These are phyloP conservation scores for Blastobotrys chiropterorum DNA, from an alignment of 805 yeast species.

Conservation along the genomic window DNA sequence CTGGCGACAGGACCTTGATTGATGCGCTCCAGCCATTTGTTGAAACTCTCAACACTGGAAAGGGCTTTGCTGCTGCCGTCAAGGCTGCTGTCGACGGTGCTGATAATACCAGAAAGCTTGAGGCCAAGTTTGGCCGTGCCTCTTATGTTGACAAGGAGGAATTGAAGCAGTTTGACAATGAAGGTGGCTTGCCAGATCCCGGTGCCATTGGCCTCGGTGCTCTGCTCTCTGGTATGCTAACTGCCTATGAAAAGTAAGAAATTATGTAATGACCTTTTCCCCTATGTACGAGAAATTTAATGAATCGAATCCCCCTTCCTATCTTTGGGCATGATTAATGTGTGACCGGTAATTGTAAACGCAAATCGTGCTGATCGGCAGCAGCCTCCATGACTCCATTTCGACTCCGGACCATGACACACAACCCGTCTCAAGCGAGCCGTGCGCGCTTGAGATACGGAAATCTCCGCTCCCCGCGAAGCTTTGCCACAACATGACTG, in stretches of 20 bases:
- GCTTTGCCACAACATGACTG: too few relatives aligned
- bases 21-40: conserved; percentile 89
- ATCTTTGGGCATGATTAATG: background rate
- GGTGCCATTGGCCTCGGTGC: conserved; percentile 87
- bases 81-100: conserved; percentile 65
- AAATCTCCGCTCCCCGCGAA: too few relatives aligned
- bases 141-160: conserved; percentile 71
- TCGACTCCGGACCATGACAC: too few relatives aligned
- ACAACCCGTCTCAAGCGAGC: too few relatives aligned
- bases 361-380: too few relatives aligned
- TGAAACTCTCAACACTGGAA: conserved; percentile 45
- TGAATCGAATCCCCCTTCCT: too few relatives aligned
- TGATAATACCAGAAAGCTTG: conserved; percentile 61
- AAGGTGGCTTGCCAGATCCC: conserved; percentile 71
- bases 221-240: conserved; percentile 38
- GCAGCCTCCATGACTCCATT: too few relatives aligned
- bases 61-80: conserved; percentile 55
- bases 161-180: conserved; percentile 41
- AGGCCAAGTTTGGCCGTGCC: conserved; percentile 90
- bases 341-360: too few relatives aligned
- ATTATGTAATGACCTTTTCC: background rate
- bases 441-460: too few relatives aligned
- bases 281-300: too few relatives aligned
- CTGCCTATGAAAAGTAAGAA: conserved; percentile 2
- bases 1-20: conserved; percentile 82